Conservation (phyloP, 78 protist genomes). For the Bodo saltans region DNA sequence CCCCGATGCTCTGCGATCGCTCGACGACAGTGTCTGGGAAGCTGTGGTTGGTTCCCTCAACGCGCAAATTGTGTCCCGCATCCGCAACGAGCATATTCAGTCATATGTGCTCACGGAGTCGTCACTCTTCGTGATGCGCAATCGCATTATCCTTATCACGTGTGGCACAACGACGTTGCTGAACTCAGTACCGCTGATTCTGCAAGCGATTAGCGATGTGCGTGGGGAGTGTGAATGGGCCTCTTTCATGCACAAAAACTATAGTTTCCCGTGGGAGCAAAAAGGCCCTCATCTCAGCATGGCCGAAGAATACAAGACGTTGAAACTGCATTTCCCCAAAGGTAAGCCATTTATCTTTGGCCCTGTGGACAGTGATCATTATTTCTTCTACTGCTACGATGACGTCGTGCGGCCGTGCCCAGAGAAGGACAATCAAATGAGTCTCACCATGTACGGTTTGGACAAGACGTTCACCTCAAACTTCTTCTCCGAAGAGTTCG, state of each 20-base stretch:
- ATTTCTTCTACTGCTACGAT: constrained; percentile 65
- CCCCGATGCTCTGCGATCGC: not conserved
- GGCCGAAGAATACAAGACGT: constrained; percentile 45
- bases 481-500: not conserved
- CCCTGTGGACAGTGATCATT: constrained; percentile 59
- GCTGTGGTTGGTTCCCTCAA: not conserved
- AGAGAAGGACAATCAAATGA: not conserved
- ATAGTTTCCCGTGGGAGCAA: constrained; percentile 69
- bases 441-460: not conserved
- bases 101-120: constrained; percentile 73
- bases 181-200: constrained; percentile 48
- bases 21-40: not conserved
- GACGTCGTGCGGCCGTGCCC: not conserved
- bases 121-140: constrained; percentile 61
- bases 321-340: not conserved
- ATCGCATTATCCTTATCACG: constrained; percentile 66
- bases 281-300: constrained; percentile 59
- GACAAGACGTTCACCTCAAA: not conserved
- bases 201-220: not conserved
- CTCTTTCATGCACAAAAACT: constrained; percentile 62
- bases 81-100: constrained; percentile 48
- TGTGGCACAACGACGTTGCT: constrained; percentile 87
- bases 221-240: constrained; percentile 21
- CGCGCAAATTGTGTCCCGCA: not conserved
- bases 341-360: constrained; percentile 54